Evolutionary conservation across 2,329 filamentous ascomycete species (phyloP).

Genomic region (Phoma sp.): DNA sequence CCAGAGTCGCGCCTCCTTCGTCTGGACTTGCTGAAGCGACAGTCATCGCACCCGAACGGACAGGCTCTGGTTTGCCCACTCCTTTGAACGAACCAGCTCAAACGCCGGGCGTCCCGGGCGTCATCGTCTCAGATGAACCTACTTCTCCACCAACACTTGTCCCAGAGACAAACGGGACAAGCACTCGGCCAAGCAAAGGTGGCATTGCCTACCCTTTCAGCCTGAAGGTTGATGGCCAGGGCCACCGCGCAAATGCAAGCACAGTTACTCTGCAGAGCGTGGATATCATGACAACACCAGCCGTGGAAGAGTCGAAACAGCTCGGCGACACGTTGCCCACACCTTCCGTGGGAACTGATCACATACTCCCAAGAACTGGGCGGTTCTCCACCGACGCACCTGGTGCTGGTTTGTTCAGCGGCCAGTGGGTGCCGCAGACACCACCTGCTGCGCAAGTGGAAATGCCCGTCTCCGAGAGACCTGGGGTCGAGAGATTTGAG

Average conservation of each 20-base stretch:
- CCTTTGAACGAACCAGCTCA: slow-evolving; percentile 18
- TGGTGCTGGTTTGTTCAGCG: slow-evolving; percentile 28
- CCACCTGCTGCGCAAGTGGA: slow-evolving; percentile 3
- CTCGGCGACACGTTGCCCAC: slow-evolving; percentile 6
- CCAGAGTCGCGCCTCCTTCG: slow-evolving; percentile 27
- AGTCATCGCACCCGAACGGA: slow-evolving; percentile 37
- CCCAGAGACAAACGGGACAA: slow-evolving; percentile 58
- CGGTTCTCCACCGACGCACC: slow-evolving; percentile 60
- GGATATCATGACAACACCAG: slow-evolving; percentile 30
- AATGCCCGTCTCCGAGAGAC: slow-evolving; percentile 26
- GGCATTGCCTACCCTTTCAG: slow-evolving; percentile 78
- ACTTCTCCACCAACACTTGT: slow-evolving; percentile 48
- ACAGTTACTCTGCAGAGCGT: slow-evolving; percentile 68
- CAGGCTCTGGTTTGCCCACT: slow-evolving; percentile 31
- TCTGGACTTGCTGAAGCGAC: slow-evolving; percentile 40
- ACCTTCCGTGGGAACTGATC: slow-evolving; percentile 16
- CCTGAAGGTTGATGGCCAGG: slow-evolving; percentile 59
- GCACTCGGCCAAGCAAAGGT: slow-evolving; percentile 71
- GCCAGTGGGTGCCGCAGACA: slow-evolving; percentile 16
- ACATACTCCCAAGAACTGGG: slow-evolving; percentile 24
- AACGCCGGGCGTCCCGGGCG: slow-evolving; percentile 27
- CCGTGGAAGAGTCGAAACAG: slow-evolving; percentile 25
- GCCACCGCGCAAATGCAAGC: slow-evolving; percentile 67
- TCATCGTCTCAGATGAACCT: slow-evolving; percentile 35
- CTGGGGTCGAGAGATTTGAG: slow-evolving; percentile 63